Evolutionary conservation across 2,329 filamentous ascomycete species (phyloP), one percentile per base, ranked within the genome.

Genomic region (Nigrospora oryzae): DNA sequence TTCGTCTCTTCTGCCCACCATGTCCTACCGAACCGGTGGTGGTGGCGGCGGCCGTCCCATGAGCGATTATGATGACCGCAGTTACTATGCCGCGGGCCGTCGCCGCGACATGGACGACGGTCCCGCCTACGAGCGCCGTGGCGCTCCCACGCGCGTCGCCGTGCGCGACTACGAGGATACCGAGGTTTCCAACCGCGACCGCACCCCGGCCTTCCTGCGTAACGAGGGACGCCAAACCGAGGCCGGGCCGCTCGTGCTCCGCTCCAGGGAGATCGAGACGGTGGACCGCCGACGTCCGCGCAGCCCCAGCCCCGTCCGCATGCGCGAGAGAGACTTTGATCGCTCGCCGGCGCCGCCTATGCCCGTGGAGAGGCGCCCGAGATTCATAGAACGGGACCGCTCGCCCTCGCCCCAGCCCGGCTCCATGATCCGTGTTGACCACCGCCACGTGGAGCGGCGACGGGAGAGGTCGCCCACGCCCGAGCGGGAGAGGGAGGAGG

Each of bases 261-360:
- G 76, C 42, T 64, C 73, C 52, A 69, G 75, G 38, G 74, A 79
- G 45, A 65, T 78, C 42, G 76, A 79, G 62, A 75, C 71, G 1
- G 55, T 74, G 47, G 74, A 79, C 56, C 63, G 66, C 36, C 59
- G 62, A 34, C 65, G 74, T 42, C 67, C 68, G 43, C 69, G 67
- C 43, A 64, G 62, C 36, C 65, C 69, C 42, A 71, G 66, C 42
- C 72, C 46, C 42, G 49, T 66, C 15, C 62, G 67, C 31, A 68
- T 74, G 53, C 68, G 71, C 15, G 68, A 71, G 52, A 61, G 63
- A 19, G 65, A 68, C 49, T 63, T 65, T 30, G 66, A 69, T 52
- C 63, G 67, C 42, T 68, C 64, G 1, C 69, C 67, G 13, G 63
- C 63, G 36, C 60, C 59, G 17, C 54, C 56, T 6, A 51, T 54